phyloP scores from a whole-genome alignment of 1,139 yeast genomes.

The Hyphopichia khmerensis region DNA sequence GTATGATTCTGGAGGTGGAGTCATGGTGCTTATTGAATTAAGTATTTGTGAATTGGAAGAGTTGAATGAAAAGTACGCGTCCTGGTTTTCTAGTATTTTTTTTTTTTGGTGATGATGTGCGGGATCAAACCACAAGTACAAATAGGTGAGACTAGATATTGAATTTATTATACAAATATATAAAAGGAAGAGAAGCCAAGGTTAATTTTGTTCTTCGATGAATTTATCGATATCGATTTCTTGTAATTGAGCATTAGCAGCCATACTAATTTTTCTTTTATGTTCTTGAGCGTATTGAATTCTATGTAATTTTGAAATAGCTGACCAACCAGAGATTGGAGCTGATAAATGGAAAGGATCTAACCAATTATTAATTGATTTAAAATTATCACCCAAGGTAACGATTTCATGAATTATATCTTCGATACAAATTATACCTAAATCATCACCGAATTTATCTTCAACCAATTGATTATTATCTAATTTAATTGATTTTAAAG shows the following conservation, averaged over 20 bases:
- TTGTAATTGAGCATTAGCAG: conserved; percentile 61
- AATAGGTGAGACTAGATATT: too few relatives aligned
- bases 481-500: conserved; percentile 39
- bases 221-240: conserved; percentile 71
- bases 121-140: too few relatives aligned
- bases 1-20: background rate
- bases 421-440: conserved; percentile 75
- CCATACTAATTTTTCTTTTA: conserved; percentile 51
- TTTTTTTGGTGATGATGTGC: too few relatives aligned
- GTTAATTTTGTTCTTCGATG: conserved; percentile 59
- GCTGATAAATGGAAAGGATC: conserved; percentile 67
- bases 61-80: too few relatives aligned
- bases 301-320: conserved; percentile 54
- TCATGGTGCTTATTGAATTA: too few relatives aligned
- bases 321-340: conserved; percentile 74
- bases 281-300: conserved; percentile 44
- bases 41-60: too few relatives aligned
- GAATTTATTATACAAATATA: background rate
- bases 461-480: conserved; percentile 76
- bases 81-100: too few relatives aligned
- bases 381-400: conserved; percentile 61
- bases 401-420: conserved; percentile 72
- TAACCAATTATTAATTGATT: conserved; percentile 57
- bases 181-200: background rate
- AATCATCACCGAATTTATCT: conserved; percentile 62